Percentiles rank a stretch among this genome's conserved stretches.
Evolutionary conservation across 2,329 filamentous ascomycete genomes (phyloP).

Genomic region (Venturia nashicola): DNA sequence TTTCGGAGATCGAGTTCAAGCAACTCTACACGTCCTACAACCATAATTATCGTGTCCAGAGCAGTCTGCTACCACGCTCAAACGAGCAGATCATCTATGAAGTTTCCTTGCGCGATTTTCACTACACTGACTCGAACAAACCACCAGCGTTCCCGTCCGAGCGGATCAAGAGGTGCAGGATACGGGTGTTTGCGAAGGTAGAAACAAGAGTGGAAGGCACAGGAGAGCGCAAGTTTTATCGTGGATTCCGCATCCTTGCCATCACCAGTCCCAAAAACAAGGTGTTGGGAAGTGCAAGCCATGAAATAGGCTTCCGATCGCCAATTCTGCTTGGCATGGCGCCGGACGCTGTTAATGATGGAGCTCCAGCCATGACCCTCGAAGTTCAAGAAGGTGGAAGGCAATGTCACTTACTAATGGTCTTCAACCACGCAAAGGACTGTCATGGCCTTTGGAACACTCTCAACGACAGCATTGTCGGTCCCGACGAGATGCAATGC

Average conservation of each 20-base stretch:
- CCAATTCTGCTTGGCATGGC: slow-evolving; percentile 58
- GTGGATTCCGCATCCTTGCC: slow-evolving; percentile 66
- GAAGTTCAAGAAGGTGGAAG: slow-evolving; percentile 54
- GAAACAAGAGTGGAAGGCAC: slow-evolving; percentile 58
- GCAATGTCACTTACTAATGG: slow-evolving; percentile 62
- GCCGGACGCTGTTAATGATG: slow-evolving; percentile 20
- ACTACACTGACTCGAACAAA: slow-evolving; percentile 67
- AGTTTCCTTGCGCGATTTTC: slow-evolving; percentile 58
- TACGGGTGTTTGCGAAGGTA: slow-evolving; percentile 63
- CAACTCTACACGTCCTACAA: slow-evolving; percentile 75
- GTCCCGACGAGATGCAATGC: slow-evolving; percentile 3
- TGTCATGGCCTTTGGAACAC: slow-evolving; percentile 59
- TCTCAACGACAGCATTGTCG: slow-evolving; percentile 50
- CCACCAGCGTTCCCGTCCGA: slow-evolving; percentile 65
- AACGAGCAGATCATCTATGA: slow-evolving; percentile 63
- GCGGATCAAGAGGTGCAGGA: slow-evolving; percentile 55
- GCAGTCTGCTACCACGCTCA: slow-evolving; percentile 52
- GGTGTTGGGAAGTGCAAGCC: slow-evolving; percentile 63
- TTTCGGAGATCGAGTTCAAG: slow-evolving; percentile 65
- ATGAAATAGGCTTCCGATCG: slow-evolving; percentile 50
- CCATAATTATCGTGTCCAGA: slow-evolving; percentile 65
- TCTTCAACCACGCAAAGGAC: slow-evolving; percentile 63
- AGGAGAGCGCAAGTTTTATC: slow-evolving; percentile 60
- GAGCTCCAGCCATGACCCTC: slow-evolving; percentile 57
- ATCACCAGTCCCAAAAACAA: slow-evolving; percentile 68